A percentile compares a stretch with the other conserved stretches of the same genome.
phyloP scores from a whole-genome alignment of 805 yeast species.

The Wickerhamomyces hampshirensis region DNA sequence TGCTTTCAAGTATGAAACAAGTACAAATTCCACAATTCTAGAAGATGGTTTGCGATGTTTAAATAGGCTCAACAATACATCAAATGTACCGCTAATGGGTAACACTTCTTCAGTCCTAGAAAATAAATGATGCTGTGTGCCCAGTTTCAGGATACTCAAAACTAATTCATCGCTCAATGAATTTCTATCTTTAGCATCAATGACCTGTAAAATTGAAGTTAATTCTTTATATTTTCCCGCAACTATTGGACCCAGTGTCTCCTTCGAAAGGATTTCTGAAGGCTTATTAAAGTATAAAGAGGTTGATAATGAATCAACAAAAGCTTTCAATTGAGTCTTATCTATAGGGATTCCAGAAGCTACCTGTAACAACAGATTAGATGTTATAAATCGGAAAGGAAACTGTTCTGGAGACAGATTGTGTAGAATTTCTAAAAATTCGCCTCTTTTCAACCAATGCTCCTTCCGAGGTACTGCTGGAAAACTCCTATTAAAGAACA shows the following conservation, averaged over 20 bases:
- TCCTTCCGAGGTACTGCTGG: slow-evolving; percentile 16
- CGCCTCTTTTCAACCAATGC: slow-evolving; percentile 14
- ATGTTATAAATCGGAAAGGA: slow-evolving; percentile 4
- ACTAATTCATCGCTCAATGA: slow-evolving; percentile 12
- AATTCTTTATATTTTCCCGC: slow-evolving; percentile 8
- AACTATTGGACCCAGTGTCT: slow-evolving; percentile 2
- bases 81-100: slow-evolving; percentile 11
- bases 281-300: slow-evolving; percentile 9
- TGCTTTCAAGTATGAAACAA: slow-evolving; percentile 17
- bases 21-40: slow-evolving; percentile 13
- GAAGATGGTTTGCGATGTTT: slow-evolving; percentile 2
- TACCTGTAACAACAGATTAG: slow-evolving; percentile 11
- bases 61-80: slow-evolving; percentile 13
- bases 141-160: slow-evolving; percentile 14
- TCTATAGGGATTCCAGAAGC: slow-evolving; percentile 15
- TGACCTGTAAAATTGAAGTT: slow-evolving; percentile 8
- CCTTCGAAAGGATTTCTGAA: slow-evolving; percentile 1
- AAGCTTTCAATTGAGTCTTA: slow-evolving; percentile 7
- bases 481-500: slow-evolving; percentile 9
- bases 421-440: slow-evolving; percentile 10
- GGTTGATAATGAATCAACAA: slow-evolving; percentile 3
- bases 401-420: slow-evolving; percentile 9
- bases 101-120: slow-evolving; percentile 4
- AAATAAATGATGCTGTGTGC: slow-evolving; percentile 21
- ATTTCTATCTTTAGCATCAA: slow-evolving; percentile 9